Evolutionary conservation across 768 basidiomycete genomes (phyloP).

Genomic region (Termitomyces sp.): DNA sequence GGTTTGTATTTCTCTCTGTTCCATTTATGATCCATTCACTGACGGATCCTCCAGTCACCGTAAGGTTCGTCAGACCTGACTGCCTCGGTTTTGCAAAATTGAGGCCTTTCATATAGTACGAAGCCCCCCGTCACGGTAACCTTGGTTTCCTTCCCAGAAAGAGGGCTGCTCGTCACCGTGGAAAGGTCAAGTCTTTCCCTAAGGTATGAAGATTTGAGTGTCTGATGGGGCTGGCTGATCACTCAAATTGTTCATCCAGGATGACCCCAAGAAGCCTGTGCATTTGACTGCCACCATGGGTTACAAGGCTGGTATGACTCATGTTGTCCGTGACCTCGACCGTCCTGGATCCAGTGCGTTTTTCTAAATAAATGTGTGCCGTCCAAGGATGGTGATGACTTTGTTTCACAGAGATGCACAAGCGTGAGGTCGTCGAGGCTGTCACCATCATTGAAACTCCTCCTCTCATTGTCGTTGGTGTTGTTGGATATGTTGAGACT

Average conservation of each 20-base stretch:
- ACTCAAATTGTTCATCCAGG: constrained; percentile 39
- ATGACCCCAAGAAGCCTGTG: constrained; percentile 98
- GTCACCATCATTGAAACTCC: constrained; percentile 96
- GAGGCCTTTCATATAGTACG: constrained; percentile 60
- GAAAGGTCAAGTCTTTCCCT: constrained; percentile 99
- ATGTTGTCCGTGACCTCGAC: constrained; percentile 98
- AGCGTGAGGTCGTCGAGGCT: constrained; percentile 98
- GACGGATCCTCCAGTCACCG: constrained; percentile 55
- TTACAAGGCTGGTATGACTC: constrained; percentile 99
- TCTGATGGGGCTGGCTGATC: background rate
- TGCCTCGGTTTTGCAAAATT: constrained; percentile 3
- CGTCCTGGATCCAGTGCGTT: constrained; percentile 96
- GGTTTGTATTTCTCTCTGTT: constrained; percentile 33
- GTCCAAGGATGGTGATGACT: background rate
- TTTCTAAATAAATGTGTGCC: constrained; percentile 15
- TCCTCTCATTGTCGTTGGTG: constrained; percentile 93
- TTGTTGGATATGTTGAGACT: constrained; percentile 99
- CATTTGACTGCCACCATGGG: constrained; percentile 98
- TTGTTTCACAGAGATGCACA: constrained; percentile 86
- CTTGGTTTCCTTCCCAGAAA: constrained; percentile 97
- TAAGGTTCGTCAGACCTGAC: constrained; percentile 51
- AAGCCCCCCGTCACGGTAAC: constrained; percentile 97
- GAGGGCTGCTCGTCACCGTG: constrained; percentile 93
- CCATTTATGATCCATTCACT: constrained; percentile 9
- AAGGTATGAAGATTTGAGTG: constrained; percentile 51